phyloP scores from a whole-genome alignment of 495 filamentous ascomycete species.

The Lasiosphaeria miniovina region DNA sequence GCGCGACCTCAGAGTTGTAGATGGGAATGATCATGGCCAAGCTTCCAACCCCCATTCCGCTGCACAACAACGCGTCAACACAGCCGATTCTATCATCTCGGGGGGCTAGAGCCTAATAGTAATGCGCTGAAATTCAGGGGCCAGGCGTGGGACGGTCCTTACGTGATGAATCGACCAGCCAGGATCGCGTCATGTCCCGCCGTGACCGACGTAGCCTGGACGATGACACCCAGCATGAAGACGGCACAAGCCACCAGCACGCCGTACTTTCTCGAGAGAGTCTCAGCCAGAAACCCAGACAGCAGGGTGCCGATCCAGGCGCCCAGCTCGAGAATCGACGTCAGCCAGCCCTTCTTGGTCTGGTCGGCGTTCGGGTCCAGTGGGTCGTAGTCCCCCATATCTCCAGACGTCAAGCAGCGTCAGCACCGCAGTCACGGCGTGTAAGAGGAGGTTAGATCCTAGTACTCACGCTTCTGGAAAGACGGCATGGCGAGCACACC shows the following conservation, averaged over 20 bases:
- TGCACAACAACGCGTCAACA: constrained; percentile 6
- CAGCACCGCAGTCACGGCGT: not conserved
- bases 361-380: constrained; percentile 47
- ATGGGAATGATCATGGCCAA: constrained; percentile 64
- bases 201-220: constrained; percentile 62
- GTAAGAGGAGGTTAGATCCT: not conserved
- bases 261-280: constrained; percentile 68
- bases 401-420: constrained; percentile 19
- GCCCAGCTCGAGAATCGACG: constrained; percentile 77
- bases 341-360: constrained; percentile 73
- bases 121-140: not conserved
- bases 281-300: constrained; percentile 73
- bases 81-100: no score
- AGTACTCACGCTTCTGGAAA: constrained; percentile 45
- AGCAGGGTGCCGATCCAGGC: constrained; percentile 77
- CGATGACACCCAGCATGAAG: constrained; percentile 73
- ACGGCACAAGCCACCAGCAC: constrained; percentile 69
- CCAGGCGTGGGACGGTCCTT: constrained; percentile 14
- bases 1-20: constrained; percentile 69
- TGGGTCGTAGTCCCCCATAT: constrained; percentile 62
- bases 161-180: constrained; percentile 72
- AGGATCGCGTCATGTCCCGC: constrained; percentile 60
- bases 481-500: constrained; percentile 63
- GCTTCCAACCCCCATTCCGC: constrained; percentile 68
- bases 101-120: no score